A percentile compares a stretch with the other conserved stretches of the same genome.
phyloP scores from a whole-genome alignment of 345 rosid genomes.

The Populus alba region DNA sequence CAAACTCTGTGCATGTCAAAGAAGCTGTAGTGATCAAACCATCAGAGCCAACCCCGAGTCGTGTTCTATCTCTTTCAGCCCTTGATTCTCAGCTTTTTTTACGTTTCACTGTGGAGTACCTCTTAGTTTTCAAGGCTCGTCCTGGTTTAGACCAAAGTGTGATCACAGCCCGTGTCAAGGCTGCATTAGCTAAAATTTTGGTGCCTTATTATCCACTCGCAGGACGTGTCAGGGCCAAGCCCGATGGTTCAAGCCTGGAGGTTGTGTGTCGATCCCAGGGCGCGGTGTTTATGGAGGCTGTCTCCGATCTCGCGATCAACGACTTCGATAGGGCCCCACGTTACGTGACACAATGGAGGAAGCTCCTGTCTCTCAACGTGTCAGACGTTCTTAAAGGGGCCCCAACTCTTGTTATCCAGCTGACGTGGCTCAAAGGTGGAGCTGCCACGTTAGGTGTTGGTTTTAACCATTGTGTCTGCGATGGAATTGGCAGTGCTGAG shows the following conservation, averaged over 20 bases:
- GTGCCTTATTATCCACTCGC: slow-evolving; percentile 78
- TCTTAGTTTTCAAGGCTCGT: slow-evolving; percentile 46
- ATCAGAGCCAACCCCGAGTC: slow-evolving; percentile 57
- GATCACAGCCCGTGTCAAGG: slow-evolving; percentile 44
- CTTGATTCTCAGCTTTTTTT: slow-evolving; percentile 88
- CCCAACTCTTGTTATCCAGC: slow-evolving; percentile 72
- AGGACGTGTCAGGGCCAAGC: slow-evolving; percentile 62
- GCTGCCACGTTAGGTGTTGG: slow-evolving; percentile 65
- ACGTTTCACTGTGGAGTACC: slow-evolving; percentile 80
- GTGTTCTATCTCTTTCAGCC: slow-evolving; percentile 62
- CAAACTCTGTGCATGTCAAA: slow-evolving; percentile 44
- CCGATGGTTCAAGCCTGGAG: slow-evolving; percentile 49
- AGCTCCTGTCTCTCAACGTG: slow-evolving; percentile 54
- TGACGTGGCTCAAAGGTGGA: slow-evolving; percentile 83
- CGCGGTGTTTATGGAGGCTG: slow-evolving; percentile 60
- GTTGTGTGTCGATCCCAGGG: slow-evolving; percentile 72
- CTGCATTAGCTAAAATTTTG: slow-evolving; percentile 52
- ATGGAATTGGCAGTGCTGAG: slow-evolving; percentile 74
- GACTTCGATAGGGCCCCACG: slow-evolving; percentile 59
- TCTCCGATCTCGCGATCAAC: slow-evolving; percentile 29
- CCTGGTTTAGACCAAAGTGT: slow-evolving; percentile 34
- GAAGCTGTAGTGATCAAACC: slow-evolving; percentile 59
- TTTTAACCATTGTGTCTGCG: slow-evolving; percentile 67
- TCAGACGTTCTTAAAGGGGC: slow-evolving; percentile 70
- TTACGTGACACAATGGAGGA: slow-evolving; percentile 66